Evolutionary conservation across 305 asterid genomes (phyloP).

Genomic region (Fraxinus angustifolia): DNA sequence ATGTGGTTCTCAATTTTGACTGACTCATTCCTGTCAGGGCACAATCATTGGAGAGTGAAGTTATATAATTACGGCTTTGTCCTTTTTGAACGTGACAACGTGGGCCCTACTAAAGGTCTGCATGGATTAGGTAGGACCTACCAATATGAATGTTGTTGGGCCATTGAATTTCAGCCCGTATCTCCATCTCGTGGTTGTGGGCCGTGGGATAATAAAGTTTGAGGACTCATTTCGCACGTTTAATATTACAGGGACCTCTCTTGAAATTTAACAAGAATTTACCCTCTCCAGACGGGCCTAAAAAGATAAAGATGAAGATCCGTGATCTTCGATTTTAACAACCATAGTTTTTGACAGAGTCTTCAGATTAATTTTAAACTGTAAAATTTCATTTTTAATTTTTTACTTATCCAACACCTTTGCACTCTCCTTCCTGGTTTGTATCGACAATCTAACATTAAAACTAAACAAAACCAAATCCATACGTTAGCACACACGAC

Average conservation of each 20-base stretch:
- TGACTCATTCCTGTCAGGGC: background rate
- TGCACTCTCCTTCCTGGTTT: slow-evolving; percentile 19
- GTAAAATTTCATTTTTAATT: slow-evolving; percentile 19
- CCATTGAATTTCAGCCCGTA: background rate
- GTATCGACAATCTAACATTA: slow-evolving; percentile 16
- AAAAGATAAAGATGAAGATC: slow-evolving; percentile 20
- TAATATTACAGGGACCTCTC: background rate
- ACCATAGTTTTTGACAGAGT: slow-evolving; percentile 39
- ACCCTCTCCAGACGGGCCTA: slow-evolving; percentile 2
- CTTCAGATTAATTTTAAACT: slow-evolving; percentile 26
- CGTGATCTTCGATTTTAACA: slow-evolving; percentile 40
- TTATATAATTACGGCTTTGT: background rate
- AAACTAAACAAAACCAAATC: background rate
- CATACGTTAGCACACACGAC: background rate
- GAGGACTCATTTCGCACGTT: background rate
- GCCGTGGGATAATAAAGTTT: background rate
- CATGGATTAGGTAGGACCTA: background rate
- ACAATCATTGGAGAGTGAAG: background rate
- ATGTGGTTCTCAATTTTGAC: background rate
- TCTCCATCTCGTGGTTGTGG: background rate
- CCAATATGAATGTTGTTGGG: background rate
- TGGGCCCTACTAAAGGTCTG: background rate
- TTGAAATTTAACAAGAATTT: background rate
- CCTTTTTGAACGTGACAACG: background rate
- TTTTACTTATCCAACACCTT: background rate